phyloP scores from a whole-genome alignment of 73 alveolate genomes.

The Breviolum minutum region DNA sequence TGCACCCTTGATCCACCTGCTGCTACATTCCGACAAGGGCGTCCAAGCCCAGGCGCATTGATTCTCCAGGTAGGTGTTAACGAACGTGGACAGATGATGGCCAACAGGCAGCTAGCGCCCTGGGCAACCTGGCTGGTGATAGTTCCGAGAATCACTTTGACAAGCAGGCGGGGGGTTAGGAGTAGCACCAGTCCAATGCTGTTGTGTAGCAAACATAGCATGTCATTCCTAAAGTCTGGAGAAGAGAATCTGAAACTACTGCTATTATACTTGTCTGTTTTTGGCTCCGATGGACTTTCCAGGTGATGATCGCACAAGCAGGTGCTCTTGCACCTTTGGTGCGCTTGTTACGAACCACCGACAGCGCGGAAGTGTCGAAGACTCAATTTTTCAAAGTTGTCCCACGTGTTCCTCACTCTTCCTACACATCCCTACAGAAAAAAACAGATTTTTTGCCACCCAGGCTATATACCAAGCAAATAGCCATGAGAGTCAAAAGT shows the following conservation, averaged over 20 bases:
- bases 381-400: background rate
- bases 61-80: background rate
- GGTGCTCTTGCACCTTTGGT: constrained; percentile 76
- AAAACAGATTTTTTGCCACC: too few species aligned
- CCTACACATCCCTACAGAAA: background rate
- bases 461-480: too few species aligned
- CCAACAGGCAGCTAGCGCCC: constrained; percentile 72
- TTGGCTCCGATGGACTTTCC: background rate
- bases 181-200: background rate
- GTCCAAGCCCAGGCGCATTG: constrained; percentile 68
- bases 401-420: background rate
- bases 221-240: background rate
- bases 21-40: constrained; percentile 47
- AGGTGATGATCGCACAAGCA: constrained; percentile 89
- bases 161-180: constrained; percentile 49
- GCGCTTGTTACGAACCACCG: constrained; percentile 49
- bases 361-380: constrained; percentile 25
- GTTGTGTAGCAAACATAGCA: background rate
- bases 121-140: constrained; percentile 90
- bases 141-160: constrained; percentile 84
- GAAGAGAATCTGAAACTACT: background rate
- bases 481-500: too few species aligned
- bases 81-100: background rate
- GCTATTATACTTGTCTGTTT: background rate
- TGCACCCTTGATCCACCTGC: constrained; percentile 60